Base-by-base conservation (phyloP, 2,329 filamentous ascomycete species). In the Penicillium thymicola region DNA sequence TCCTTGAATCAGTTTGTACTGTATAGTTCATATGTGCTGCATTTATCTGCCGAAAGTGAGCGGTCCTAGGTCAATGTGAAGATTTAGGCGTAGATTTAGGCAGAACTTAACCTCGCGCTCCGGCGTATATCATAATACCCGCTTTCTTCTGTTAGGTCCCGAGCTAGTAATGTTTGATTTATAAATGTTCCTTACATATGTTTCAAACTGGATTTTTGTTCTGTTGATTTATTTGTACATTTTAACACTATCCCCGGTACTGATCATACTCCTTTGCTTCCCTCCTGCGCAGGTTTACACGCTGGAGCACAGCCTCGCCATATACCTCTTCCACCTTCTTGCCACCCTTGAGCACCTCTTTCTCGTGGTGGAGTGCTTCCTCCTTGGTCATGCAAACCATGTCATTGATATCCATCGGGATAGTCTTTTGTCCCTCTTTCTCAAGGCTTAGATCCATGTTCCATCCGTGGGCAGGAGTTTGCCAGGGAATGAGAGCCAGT, bases 331-430 rank as follows among this genome's bases (percentile, higher is more conserved):
- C 87, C 0, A 85, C 78, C 9, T 70, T 75, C 75, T 87, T 89
- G 1, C 81, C 82, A 0, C 84, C 89, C 65, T 84, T 87, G 43
- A 97, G 78, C 1, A 97, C 81, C 68, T 90, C 80, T 71, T 86
- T 89, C 70, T 95, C 90, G 73, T 99, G 94, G 57, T 83, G 81
- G 16, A 81, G 76, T 3, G 89, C 90, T 74, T 97, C 92, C 59
- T 97, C 92, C 72, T 92, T 96, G 1, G 92, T 97, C 90, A 97
- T 90, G 66, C 89, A 89, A 0, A 96, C 92, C 58, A 97, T 70
- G 44, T 96, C 87, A 28, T 82, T 80, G 65, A 93, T 75, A 32
- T 80, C 74, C 5, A 97, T 65, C 3, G 81, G 82, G n/a, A 89
- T 87, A 44, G 82, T 85, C 68, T 89, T 95, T 72, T 97, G 92